These are phyloP conservation scores for Voacanga thouarsii DNA, from an alignment of 257 asterid species.

Conservation along the genomic window DNA sequence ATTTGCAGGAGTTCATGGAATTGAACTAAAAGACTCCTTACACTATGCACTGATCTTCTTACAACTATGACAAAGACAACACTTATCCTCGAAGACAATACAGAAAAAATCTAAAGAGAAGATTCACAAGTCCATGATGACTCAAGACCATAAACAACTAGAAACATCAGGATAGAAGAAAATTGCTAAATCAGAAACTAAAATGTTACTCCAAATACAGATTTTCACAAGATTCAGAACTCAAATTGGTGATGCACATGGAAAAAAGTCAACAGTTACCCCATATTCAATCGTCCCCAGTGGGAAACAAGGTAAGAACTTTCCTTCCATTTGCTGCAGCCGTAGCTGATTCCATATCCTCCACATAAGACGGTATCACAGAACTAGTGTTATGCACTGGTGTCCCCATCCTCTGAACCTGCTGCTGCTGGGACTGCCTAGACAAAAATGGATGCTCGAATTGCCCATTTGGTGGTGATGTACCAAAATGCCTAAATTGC, in stretches of 20 bases:
- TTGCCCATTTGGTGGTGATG: constrained; percentile 46
- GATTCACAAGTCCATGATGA: constrained; percentile 19
- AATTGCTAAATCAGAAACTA: constrained; percentile 15
- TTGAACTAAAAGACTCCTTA: constrained; percentile 20
- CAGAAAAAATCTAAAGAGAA: constrained; percentile 11
- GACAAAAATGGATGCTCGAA: constrained; percentile 50
- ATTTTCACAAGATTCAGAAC: constrained; percentile 18
- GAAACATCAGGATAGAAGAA: constrained; percentile 27
- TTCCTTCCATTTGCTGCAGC: constrained; percentile 50
- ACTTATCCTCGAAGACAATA: constrained; percentile 14
- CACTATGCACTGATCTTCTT: constrained; percentile 23
- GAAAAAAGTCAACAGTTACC: constrained; percentile 17
- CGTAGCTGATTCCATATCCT: constrained; percentile 53
- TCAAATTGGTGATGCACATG: constrained; percentile 22
- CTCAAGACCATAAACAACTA: constrained; percentile 18
- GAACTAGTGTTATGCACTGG: constrained; percentile 36
- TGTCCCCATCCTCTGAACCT: constrained; percentile 58
- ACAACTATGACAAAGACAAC: constrained; percentile 12
- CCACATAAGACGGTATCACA: constrained; percentile 40
- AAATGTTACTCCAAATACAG: constrained; percentile 27
- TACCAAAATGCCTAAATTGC: constrained; percentile 44
- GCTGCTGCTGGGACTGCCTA: constrained; percentile 50
- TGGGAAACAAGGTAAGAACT: constrained; percentile 78
- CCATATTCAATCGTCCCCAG: constrained; percentile 49
- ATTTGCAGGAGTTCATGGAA: constrained; percentile 17